Conservation (phyloP, 495 filamentous ascomycete genomes). For the Podospora conica region DNA sequence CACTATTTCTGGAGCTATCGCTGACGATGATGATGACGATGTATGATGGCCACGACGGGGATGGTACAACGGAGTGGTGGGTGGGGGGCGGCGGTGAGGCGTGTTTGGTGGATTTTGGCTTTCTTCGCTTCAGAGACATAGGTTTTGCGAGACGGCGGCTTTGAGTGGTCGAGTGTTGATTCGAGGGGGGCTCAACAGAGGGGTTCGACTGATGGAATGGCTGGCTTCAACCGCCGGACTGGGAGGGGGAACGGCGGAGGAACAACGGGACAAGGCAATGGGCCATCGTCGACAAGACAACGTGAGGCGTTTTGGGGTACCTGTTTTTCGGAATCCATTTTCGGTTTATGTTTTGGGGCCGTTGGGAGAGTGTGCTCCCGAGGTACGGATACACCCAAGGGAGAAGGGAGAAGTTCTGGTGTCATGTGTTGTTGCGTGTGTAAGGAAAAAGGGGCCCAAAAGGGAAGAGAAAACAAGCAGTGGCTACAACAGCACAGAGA, state of each 20-base stretch:
- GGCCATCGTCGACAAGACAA: background rate
- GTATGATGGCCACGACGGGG: background rate
- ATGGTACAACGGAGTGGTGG: background rate
- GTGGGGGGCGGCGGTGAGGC: too few relatives aligned
- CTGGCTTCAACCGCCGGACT: background rate
- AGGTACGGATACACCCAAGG: background rate
- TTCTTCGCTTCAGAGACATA: background rate
- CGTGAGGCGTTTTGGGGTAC: background rate
- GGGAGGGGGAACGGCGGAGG: too few relatives aligned
- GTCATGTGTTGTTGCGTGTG: background rate
- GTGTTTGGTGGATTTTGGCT: background rate
- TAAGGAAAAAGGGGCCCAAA: background rate
- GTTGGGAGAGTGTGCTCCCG: background rate
- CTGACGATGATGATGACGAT: background rate
- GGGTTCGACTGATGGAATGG: background rate
- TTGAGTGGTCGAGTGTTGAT: too few relatives aligned
- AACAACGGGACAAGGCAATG: background rate
- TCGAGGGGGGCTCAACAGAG: background rate
- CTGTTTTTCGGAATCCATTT: background rate
- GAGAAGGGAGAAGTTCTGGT: background rate
- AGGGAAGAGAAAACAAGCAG: background rate
- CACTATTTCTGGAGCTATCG: background rate
- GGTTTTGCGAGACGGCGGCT: background rate
- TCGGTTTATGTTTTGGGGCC: background rate
- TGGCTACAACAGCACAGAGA: background rate